Conservation (phyloP, 2,329 filamentous ascomycete genomes). For the Colletotrichum sp. region DNA sequence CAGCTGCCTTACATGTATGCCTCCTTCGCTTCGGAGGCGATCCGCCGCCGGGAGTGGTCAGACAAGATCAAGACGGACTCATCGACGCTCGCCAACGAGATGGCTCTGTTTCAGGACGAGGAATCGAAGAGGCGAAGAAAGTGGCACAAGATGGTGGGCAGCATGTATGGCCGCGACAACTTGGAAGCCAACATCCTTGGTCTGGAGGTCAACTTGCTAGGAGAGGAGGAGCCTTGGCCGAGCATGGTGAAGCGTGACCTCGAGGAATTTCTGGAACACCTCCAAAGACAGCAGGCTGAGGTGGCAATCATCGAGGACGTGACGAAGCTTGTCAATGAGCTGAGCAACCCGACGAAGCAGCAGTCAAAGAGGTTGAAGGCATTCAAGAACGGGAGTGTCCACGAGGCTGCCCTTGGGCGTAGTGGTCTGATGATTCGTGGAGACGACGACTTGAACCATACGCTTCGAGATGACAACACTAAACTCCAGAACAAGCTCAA, state of each 20-base stretch:
- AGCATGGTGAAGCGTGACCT: constrained; percentile 76
- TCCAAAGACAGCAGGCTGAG: constrained; percentile 71
- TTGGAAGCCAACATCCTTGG: constrained; percentile 74
- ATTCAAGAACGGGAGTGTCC: constrained; percentile 95
- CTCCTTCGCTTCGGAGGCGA: constrained; percentile 83
- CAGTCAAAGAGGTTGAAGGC: constrained; percentile 87
- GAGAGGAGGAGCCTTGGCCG: constrained; percentile 84
- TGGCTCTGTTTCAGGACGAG: constrained; percentile 90
- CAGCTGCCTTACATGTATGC: constrained; percentile 90
- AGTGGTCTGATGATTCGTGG: constrained; percentile 85
- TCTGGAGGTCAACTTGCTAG: constrained; percentile 84
- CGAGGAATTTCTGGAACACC: constrained; percentile 70
- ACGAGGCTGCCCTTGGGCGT: constrained; percentile 86
- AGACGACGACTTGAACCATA: constrained; percentile 81
- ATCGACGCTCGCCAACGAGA: constrained; percentile 86
- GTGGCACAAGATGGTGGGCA: constrained; percentile 87
- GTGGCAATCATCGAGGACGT: constrained; percentile 73
- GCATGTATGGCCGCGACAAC: constrained; percentile 70
- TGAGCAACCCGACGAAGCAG: constrained; percentile 83
- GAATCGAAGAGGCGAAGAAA: constrained; percentile 87
- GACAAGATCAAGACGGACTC: constrained; percentile 91
- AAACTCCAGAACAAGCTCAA: constrained; percentile 76
- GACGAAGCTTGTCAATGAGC: constrained; percentile 75
- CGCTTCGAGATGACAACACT: constrained; percentile 81
- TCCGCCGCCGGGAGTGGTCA: constrained; percentile 87